Evolutionary conservation across 1,284 basidiomycete genomes (phyloP).

Genomic region (Apiotrichum mycotoxinovorans): DNA sequence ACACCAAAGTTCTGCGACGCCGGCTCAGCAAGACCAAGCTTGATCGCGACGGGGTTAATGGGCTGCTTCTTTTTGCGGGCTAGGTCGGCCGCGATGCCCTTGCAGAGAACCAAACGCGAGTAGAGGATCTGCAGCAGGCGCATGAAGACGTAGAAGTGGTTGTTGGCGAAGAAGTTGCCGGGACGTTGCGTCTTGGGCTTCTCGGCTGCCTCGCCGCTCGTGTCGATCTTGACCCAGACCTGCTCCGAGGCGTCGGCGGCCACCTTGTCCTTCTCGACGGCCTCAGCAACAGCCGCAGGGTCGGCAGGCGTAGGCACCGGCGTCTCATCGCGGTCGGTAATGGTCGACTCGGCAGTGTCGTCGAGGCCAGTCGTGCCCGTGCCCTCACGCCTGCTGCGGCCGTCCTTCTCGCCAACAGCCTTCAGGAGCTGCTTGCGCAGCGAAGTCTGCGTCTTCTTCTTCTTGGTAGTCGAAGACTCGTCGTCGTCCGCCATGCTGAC

Average conservation of each 20-base stretch:
- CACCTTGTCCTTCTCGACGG: slow-evolving; percentile 46
- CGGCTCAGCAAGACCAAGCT: slow-evolving; percentile 63
- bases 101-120: slow-evolving; percentile 76
- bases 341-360: slow-evolving; percentile 30
- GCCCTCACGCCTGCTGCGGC: slow-evolving; percentile 57
- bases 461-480: slow-evolving; percentile 47
- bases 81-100: slow-evolving; percentile 60
- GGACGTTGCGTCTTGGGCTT: slow-evolving; percentile 33
- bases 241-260: slow-evolving; percentile 42
- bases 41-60: slow-evolving; percentile 56
- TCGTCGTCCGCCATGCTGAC: slow-evolving; percentile 50
- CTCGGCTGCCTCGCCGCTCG: slow-evolving; percentile 17
- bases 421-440: slow-evolving; percentile 73
- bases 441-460: slow-evolving; percentile 53
- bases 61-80: slow-evolving; percentile 47
- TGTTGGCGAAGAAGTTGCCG: slow-evolving; percentile 80
- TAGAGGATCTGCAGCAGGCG: slow-evolving; percentile 83
- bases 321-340: slow-evolving; percentile 36
- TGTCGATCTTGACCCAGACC: slow-evolving; percentile 53
- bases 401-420: slow-evolving; percentile 59
- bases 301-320: slow-evolving; percentile 38
- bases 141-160: slow-evolving; percentile 84
- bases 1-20: slow-evolving; percentile 50
- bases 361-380: slow-evolving; percentile 36
- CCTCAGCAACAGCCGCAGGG: slow-evolving; percentile 45